Conservation (phyloP, 805 yeast species). For the Cyberlindnera japonica region DNA sequence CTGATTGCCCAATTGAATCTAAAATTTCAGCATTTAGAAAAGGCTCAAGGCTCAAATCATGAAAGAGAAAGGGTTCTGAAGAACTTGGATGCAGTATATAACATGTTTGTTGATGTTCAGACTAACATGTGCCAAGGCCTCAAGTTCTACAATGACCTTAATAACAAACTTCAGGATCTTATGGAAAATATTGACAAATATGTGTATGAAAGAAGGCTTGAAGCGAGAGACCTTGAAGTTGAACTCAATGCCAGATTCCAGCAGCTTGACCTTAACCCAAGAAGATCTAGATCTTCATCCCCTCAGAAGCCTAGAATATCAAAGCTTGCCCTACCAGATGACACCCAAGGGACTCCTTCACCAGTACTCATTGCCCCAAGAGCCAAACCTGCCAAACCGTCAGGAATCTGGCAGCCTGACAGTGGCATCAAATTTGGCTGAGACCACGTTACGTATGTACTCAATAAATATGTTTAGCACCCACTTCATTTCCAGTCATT, state of each 20-base stretch:
- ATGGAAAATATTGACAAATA: constrained; percentile 48
- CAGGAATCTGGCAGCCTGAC: constrained; percentile 28
- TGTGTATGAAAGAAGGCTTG: constrained; percentile 47
- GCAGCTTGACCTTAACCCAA: constrained; percentile 26
- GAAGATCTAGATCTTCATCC: constrained; percentile 4
- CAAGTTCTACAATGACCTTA: constrained; percentile 64
- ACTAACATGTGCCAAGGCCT: constrained; percentile 64
- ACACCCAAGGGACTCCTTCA: constrained; percentile 9
- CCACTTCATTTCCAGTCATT: not conserved
- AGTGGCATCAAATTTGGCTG: constrained; percentile 25
- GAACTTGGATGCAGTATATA: constrained; percentile 34
- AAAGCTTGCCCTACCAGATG: not conserved
- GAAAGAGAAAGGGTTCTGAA: constrained; percentile 48
- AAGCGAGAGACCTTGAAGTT: constrained; percentile 50
- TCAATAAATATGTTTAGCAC: not conserved
- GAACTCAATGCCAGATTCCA: constrained; percentile 25
- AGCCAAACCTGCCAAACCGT: constrained; percentile 19
- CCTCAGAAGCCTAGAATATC: not conserved
- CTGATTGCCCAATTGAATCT: constrained; percentile 34
- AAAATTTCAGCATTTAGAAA: constrained; percentile 24
- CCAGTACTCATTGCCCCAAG: constrained; percentile 22
- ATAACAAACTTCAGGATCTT: constrained; percentile 41
- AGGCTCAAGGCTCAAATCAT: constrained; percentile 12
- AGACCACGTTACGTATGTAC: not conserved
- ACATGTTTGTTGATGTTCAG: constrained; percentile 43